Conservation (phyloP, 2,329 filamentous ascomycete species). For the Chrysosporium queenslandicum region DNA sequence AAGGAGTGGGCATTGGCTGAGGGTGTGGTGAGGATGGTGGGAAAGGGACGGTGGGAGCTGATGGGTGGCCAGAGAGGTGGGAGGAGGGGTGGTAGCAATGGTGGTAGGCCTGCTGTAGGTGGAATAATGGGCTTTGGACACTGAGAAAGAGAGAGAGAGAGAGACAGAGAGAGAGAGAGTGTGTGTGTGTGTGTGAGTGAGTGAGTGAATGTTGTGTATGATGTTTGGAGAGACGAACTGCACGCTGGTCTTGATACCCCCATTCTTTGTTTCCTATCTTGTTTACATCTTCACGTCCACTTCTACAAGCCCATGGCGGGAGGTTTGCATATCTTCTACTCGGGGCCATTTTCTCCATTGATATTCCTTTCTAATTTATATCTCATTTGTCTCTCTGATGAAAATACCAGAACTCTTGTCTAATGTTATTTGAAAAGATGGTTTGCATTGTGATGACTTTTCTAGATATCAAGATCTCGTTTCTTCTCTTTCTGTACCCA, state of each 20-base stretch:
- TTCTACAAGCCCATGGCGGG: neutral
- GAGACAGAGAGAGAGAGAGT: neutral
- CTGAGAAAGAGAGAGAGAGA: neutral
- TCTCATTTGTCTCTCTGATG: too few relatives aligned
- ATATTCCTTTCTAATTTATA: too few relatives aligned
- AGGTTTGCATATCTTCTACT: too few relatives aligned
- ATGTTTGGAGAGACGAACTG: neutral
- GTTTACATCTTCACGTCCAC: neutral
- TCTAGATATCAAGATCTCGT: too few relatives aligned
- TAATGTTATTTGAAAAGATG: too few relatives aligned
- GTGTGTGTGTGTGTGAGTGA: too few relatives aligned
- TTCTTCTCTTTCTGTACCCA: too few relatives aligned
- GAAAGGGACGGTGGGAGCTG: constrained; percentile 4
- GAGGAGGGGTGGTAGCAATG: neutral
- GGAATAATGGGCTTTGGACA: constrained; percentile 2
- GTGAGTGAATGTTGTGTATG: too few relatives aligned
- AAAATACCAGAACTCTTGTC: too few relatives aligned
- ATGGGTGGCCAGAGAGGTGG: neutral
- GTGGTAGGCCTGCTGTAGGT: neutral
- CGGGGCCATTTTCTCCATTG: too few relatives aligned
- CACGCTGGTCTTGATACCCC: neutral
- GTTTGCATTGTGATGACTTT: too few relatives aligned
- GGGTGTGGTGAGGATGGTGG: constrained; percentile 20
- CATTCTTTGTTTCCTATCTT: neutral
- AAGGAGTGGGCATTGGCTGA: constrained; percentile 33